phyloP scores from a whole-genome alignment of 345 rosid genomes.

The Bruguiera parviflora region DNA sequence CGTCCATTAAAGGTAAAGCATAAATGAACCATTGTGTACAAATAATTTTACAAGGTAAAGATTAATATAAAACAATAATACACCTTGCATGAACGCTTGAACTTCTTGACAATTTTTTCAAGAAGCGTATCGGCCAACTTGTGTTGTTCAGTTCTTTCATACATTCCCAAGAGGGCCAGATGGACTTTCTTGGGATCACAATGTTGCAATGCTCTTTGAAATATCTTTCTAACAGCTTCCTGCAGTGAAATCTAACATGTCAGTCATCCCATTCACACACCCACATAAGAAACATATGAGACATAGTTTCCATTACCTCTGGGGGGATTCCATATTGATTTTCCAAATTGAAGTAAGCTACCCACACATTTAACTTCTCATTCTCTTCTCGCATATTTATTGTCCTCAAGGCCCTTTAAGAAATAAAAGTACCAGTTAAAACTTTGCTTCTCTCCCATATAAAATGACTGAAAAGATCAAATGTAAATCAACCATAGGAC shows the following conservation, averaged over 20 bases:
- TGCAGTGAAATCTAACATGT: slow-evolving; percentile 27
- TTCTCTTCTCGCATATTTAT: slow-evolving; percentile 85
- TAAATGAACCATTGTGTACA: background rate
- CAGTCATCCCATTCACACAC: background rate
- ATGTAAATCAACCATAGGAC: background rate
- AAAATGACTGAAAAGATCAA: too few species aligned
- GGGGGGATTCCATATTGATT: slow-evolving; percentile 90
- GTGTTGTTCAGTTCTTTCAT: slow-evolving; percentile 76
- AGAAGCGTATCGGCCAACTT: slow-evolving; percentile 73
- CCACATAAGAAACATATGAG: background rate
- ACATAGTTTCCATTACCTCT: slow-evolving; percentile 47
- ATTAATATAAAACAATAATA: slow-evolving; percentile 1
- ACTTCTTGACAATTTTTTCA: slow-evolving; percentile 74
- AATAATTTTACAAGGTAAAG: background rate
- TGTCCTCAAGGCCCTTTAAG: slow-evolving; percentile 80
- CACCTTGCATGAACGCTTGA: slow-evolving; percentile 95
- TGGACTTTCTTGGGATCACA: slow-evolving; percentile 81
- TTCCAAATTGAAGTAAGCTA: slow-evolving; percentile 95
- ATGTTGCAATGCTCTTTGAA: slow-evolving; percentile 83
- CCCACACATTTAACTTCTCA: slow-evolving; percentile 94
- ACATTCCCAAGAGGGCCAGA: slow-evolving; percentile 73
- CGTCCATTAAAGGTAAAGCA: slow-evolving; percentile 5
- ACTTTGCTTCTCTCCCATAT: too few species aligned
- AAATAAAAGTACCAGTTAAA: background rate
- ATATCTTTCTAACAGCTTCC: slow-evolving; percentile 81